Evolutionary conservation across 2,329 filamentous ascomycete genomes (phyloP).

Genomic region (Stagonosporopsis vannaccii): DNA sequence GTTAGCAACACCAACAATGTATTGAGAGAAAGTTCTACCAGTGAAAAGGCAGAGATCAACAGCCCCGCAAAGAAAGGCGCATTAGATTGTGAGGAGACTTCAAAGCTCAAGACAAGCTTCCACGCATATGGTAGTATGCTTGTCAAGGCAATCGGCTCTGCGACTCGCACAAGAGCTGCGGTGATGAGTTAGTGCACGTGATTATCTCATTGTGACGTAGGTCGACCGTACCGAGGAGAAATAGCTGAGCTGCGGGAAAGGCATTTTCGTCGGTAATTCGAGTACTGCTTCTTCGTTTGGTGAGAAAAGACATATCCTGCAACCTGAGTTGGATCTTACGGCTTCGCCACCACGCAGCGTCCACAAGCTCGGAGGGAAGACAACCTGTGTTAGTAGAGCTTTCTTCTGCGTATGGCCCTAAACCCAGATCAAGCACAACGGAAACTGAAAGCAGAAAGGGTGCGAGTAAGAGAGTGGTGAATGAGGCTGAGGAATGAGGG

Average conservation of each 20-base stretch:
- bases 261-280: conserved; percentile 71
- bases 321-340: conserved; percentile 62
- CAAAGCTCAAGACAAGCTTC: conserved; percentile 49
- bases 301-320: conserved; percentile 65
- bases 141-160: conserved; percentile 90
- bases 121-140: conserved; percentile 85
- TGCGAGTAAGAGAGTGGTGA: neutral
- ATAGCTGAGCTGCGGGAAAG: conserved; percentile 84
- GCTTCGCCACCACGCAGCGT: conserved; percentile 37
- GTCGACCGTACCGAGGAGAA: conserved; percentile 73
- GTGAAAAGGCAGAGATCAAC: conserved; percentile 90
- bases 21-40: too few species aligned
- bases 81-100: conserved; percentile 46
- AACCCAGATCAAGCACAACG: conserved; percentile 13
- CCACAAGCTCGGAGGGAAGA: conserved; percentile 14
- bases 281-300: conserved; percentile 61
- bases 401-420: conserved; percentile 31
- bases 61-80: conserved; percentile 85
- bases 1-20: neutral
- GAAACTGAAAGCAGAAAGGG: conserved; percentile 11
- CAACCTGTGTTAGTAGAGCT: conserved; percentile 23
- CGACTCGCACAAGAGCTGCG: conserved; percentile 86
- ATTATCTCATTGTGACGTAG: neutral
- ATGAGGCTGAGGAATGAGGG: conserved; percentile 12
- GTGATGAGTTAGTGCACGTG: conserved; percentile 11